Conservation (phyloP, 2,329 filamentous ascomycete genomes). For the Nigrospora sphaerica region DNA sequence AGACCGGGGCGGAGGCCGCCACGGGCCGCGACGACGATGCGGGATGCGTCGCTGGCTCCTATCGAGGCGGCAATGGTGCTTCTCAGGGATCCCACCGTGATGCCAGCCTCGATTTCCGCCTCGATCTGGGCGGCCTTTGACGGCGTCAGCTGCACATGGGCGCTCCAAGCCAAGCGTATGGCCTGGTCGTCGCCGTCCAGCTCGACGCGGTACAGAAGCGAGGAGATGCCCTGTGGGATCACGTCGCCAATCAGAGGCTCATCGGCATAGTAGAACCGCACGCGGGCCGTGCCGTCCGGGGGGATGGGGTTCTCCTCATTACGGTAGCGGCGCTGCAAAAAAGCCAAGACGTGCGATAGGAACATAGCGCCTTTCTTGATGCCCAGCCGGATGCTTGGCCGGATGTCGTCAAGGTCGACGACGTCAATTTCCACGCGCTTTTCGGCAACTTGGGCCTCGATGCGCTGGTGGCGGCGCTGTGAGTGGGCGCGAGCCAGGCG, state of each 20-base stretch:
- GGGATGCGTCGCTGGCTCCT: slow-evolving; percentile 14
- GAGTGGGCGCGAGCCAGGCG: too few species aligned
- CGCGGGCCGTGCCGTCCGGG: slow-evolving; percentile 5
- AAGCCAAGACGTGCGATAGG: slow-evolving; percentile 6
- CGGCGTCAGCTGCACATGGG: slow-evolving; percentile 1
- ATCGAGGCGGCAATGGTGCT: slow-evolving; percentile 13
- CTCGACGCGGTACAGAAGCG: slow-evolving; percentile 13
- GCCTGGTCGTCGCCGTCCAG: slow-evolving; percentile 8
- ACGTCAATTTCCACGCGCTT: slow-evolving; percentile 10
- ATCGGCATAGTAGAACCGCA: slow-evolving; percentile 9
- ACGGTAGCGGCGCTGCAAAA: slow-evolving; percentile 3
- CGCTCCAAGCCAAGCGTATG: slow-evolving; percentile 9
- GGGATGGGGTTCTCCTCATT: slow-evolving; percentile 1
- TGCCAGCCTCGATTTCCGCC: slow-evolving; percentile 14
- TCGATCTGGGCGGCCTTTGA: slow-evolving; percentile 7
- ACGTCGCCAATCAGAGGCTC: slow-evolving; percentile 6
- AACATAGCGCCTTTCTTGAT: slow-evolving; percentile 7
- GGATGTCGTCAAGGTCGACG: slow-evolving; percentile 13
- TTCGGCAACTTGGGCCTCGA: neutral
- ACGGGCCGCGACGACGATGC: slow-evolving; percentile 19
- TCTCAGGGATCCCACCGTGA: slow-evolving; percentile 19
- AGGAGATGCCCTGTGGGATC: slow-evolving; percentile 7
- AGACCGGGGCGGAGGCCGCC: slow-evolving; percentile 21
- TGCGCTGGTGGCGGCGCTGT: too few species aligned
- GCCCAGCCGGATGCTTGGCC: slow-evolving; percentile 7